phyloP scores from a whole-genome alignment of 2,329 filamentous ascomycete genomes.

The Fusarium sp. region DNA sequence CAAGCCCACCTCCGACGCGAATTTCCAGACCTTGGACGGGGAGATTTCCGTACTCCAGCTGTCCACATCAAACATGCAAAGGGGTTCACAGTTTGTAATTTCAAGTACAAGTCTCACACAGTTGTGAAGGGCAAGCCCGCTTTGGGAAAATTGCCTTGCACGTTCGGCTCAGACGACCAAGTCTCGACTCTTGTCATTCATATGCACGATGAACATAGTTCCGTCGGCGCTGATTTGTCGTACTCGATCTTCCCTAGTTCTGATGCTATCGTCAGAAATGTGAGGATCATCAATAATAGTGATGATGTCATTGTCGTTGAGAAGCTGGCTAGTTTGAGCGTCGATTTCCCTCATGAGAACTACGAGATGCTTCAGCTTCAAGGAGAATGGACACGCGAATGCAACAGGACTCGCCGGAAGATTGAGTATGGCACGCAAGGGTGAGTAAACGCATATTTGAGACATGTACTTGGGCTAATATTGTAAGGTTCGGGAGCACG shows the following conservation, averaged over 20 bases:
- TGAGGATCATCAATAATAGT: slow-evolving; percentile 71
- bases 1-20: slow-evolving; percentile 67
- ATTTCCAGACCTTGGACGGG: slow-evolving; percentile 73
- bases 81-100: slow-evolving; percentile 69
- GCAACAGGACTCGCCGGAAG: slow-evolving; percentile 64
- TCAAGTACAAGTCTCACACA: slow-evolving; percentile 69
- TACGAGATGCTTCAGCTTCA: slow-evolving; percentile 71
- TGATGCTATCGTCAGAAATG: slow-evolving; percentile 71
- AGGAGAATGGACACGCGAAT: slow-evolving; percentile 73
- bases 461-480: background rate
- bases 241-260: slow-evolving; percentile 74
- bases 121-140: slow-evolving; percentile 67
- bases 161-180: slow-evolving; percentile 66
- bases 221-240: slow-evolving; percentile 67
- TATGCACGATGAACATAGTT: slow-evolving; percentile 69
- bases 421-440: slow-evolving; percentile 68
- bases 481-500: slow-evolving; percentile 67
- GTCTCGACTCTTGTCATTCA: slow-evolving; percentile 70
- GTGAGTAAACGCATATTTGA: slow-evolving; percentile 49
- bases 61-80: slow-evolving; percentile 69
- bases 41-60: slow-evolving; percentile 72
- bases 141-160: slow-evolving; percentile 68
- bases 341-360: slow-evolving; percentile 70
- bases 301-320: slow-evolving; percentile 65
- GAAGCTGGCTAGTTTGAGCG: slow-evolving; percentile 69